Percentiles rank a stretch among this genome's conserved stretches.
Conservation (phyloP, 495 filamentous ascomycete genomes). For the Aspergillus incahuasiensis region DNA sequence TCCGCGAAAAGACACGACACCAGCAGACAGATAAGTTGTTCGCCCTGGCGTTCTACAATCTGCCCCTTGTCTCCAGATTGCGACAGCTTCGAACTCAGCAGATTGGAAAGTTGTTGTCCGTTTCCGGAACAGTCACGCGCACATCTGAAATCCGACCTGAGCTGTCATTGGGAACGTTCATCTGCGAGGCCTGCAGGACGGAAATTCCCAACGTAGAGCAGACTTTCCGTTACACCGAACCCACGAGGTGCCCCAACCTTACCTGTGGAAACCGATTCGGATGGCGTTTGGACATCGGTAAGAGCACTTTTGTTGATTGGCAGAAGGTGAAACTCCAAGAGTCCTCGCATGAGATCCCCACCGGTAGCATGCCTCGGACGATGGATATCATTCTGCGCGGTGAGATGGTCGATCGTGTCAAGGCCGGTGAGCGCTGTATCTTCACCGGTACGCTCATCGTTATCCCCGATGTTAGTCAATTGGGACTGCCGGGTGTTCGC, state of each 20-base stretch:
- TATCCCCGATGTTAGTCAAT: conserved; percentile 92
- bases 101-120: conserved; percentile 86
- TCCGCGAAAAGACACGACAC: conserved; percentile 65
- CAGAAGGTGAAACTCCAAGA: conserved; percentile 97
- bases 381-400: conserved; percentile 98
- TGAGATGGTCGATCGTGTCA: conserved; percentile 95
- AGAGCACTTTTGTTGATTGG: conserved; percentile 98
- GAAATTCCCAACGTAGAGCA: conserved; percentile 90
- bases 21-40: conserved; percentile 97
- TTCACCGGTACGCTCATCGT: conserved; percentile 97
- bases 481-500: conserved; percentile 81
- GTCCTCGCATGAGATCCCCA: conserved; percentile 96
- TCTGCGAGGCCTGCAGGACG: conserved; percentile 78
- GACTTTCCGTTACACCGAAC: conserved; percentile 95
- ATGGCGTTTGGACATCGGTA: conserved; percentile 92
- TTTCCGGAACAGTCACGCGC: conserved; percentile 93
- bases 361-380: conserved; percentile 96
- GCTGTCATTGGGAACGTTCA: conserved; percentile 85
- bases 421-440: conserved; percentile 95
- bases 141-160: conserved; percentile 97
- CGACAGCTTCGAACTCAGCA: conserved; percentile 85
- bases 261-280: conserved; percentile 84
- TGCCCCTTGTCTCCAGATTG: conserved; percentile 88
- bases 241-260: conserved; percentile 89
- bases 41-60: conserved; percentile 90